phyloP scores from a whole-genome alignment of 2,329 filamentous ascomycete genomes.

The Exophiala xenobiotica region DNA sequence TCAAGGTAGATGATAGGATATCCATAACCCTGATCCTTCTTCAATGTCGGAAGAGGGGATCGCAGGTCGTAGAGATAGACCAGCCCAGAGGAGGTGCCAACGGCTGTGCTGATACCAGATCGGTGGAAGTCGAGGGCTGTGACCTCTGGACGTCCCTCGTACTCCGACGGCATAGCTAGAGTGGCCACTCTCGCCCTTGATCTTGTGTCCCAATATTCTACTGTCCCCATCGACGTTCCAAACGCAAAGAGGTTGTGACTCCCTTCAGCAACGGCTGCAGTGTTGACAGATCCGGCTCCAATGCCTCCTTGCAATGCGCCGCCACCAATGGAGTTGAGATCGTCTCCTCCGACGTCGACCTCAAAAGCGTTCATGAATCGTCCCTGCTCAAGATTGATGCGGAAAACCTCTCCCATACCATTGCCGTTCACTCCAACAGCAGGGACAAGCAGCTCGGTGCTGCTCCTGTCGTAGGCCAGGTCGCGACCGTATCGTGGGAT shows the following conservation, averaged over 20 bases:
- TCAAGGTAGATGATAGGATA: slow-evolving; percentile 84
- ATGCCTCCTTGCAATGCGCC: slow-evolving; percentile 84
- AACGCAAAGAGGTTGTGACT: slow-evolving; percentile 91
- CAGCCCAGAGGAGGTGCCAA: slow-evolving; percentile 83
- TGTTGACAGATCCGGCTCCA: slow-evolving; percentile 80
- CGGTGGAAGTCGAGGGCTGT: slow-evolving; percentile 84
- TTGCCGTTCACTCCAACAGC: slow-evolving; percentile 83
- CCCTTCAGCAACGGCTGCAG: slow-evolving; percentile 79
- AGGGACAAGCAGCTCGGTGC: slow-evolving; percentile 82
- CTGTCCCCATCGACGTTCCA: slow-evolving; percentile 89
- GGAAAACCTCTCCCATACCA: slow-evolving; percentile 86
- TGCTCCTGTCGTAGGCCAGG: slow-evolving; percentile 76
- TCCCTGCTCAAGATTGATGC: slow-evolving; percentile 86
- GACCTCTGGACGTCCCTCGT: slow-evolving; percentile 57
- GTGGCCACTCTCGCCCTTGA: slow-evolving; percentile 78
- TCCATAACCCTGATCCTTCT: slow-evolving; percentile 94
- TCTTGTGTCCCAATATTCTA: slow-evolving; percentile 94
- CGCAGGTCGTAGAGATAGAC: slow-evolving; percentile 90
- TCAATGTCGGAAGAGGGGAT: slow-evolving; percentile 78
- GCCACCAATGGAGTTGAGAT: slow-evolving; percentile 63
- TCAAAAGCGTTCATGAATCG: slow-evolving; percentile 94
- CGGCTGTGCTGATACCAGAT: slow-evolving; percentile 79
- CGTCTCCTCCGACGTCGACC: slow-evolving; percentile 83
- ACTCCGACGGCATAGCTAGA: slow-evolving; percentile 57
- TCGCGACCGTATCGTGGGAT: slow-evolving; percentile 92